Conservation (phyloP, 352 stramenopile genomes). For the Globisporangium canariense region DNA sequence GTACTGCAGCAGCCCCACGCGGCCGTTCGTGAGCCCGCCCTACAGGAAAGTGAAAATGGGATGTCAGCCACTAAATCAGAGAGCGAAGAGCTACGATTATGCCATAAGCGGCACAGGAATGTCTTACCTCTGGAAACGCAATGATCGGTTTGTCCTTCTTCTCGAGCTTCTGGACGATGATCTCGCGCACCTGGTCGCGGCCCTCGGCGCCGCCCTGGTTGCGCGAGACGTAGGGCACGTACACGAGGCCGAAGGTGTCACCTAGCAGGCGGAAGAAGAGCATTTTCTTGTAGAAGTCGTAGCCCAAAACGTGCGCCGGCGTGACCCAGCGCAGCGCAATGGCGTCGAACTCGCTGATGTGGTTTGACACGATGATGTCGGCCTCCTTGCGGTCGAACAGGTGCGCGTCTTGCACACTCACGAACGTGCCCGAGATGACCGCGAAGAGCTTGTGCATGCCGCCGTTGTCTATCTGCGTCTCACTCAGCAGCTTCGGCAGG, state of each 20-base stretch:
- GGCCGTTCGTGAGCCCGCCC: slow-evolving; percentile 65
- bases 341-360: slow-evolving; percentile 75
- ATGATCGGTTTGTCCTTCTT: slow-evolving; percentile 49
- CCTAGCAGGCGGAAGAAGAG: slow-evolving; percentile 61
- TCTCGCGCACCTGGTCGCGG: slow-evolving; percentile 50
- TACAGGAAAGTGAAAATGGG: not conserved
- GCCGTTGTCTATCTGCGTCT: slow-evolving; percentile 44
- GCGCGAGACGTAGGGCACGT: slow-evolving; percentile 64
- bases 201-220: slow-evolving; percentile 46
- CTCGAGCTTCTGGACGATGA: slow-evolving; percentile 56
- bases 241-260: slow-evolving; percentile 61
- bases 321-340: slow-evolving; percentile 41
- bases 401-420: slow-evolving; percentile 36
- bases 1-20: slow-evolving; percentile 64
- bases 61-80: not conserved
- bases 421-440: slow-evolving; percentile 43
- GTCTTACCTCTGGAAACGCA: slow-evolving; percentile 53
- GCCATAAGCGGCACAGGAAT: not conserved
- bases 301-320: slow-evolving; percentile 57
- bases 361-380: slow-evolving; percentile 65
- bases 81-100: slow-evolving; percentile 3
- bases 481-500: slow-evolving; percentile 38
- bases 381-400: slow-evolving; percentile 25
- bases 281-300: slow-evolving; percentile 86
- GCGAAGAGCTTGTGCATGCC: slow-evolving; percentile 37